phyloP scores from a whole-genome alignment of 192 early-diverging fungal genomes.

The Rhizophagus clarus region DNA sequence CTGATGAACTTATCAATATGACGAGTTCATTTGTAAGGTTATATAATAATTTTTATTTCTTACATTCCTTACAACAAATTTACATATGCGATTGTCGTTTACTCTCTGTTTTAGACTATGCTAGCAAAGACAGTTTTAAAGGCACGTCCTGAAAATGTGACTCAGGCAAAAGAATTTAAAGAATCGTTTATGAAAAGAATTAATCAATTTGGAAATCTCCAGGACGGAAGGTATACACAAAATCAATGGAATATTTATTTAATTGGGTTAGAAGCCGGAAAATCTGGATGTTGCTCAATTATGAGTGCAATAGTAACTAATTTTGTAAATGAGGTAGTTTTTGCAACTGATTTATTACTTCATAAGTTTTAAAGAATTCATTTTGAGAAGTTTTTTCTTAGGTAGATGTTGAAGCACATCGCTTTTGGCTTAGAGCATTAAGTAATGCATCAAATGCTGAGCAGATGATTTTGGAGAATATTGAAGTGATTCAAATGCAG shows the following conservation, averaged over 20 bases:
- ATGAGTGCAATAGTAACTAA: neutral
- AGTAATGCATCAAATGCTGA: neutral
- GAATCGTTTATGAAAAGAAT: neutral
- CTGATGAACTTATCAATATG: conserved; percentile 1
- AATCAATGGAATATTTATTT: conserved; percentile 29
- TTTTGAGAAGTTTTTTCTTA: neutral
- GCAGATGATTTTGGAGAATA: neutral
- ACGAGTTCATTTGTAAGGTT: conserved; percentile 17
- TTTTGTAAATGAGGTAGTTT: neutral
- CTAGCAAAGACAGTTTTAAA: conserved; percentile 8
- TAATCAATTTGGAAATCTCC: neutral
- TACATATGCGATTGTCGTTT: neutral
- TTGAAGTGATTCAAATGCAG: neutral
- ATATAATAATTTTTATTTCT: neutral
- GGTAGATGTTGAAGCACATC: conserved; percentile 16
- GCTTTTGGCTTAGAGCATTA: conserved; percentile 21
- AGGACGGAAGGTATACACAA: neutral
- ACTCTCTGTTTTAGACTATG: neutral
- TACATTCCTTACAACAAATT: neutral
- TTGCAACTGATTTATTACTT: neutral
- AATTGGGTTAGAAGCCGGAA: conserved; percentile 22
- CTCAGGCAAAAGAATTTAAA: neutral
- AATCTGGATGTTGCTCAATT: conserved; percentile 7
- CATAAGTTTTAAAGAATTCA: neutral
- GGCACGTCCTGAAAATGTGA: neutral